Evolutionary conservation across 2,329 filamentous ascomycete species (phyloP).

Genomic region (Aspergillus intermedius): DNA sequence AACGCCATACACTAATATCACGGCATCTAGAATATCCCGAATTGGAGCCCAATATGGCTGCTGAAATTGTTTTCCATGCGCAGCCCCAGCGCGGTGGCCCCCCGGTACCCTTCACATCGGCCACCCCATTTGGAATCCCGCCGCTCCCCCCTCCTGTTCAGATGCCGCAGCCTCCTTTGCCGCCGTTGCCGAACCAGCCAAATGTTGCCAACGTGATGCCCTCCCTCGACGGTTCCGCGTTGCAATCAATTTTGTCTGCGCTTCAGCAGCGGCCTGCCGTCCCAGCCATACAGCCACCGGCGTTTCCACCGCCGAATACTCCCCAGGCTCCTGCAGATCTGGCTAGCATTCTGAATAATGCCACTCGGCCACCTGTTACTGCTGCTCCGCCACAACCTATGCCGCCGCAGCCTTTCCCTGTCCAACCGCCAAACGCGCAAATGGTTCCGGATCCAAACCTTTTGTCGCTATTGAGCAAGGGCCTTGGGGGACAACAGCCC

Average conservation of each 20-base stretch:
- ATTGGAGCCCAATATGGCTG: conserved; percentile 69
- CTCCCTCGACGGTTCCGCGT: conserved; percentile 59
- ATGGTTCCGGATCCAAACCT: conserved; percentile 31
- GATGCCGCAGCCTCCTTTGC: conserved; percentile 26
- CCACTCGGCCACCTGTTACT: conserved; percentile 31
- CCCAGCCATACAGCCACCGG: conserved; percentile 26
- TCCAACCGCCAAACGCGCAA: conserved; percentile 22
- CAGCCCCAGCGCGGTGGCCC: conserved; percentile 31
- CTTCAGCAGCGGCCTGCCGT: conserved; percentile 43
- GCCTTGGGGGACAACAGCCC: conserved; percentile 28
- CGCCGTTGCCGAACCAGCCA: conserved; percentile 30
- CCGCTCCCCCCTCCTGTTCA: conserved; percentile 24
- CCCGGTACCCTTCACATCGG: conserved; percentile 30
- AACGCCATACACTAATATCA: conserved; percentile 8
- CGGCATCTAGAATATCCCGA: conserved; percentile 63
- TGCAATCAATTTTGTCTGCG: conserved; percentile 64
- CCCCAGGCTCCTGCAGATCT: conserved; percentile 31
- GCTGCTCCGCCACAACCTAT: conserved; percentile 22
- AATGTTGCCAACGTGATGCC: conserved; percentile 62
- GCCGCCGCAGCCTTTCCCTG: conserved; percentile 23
- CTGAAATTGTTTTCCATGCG: conserved; percentile 68
- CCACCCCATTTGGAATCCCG: conserved; percentile 32
- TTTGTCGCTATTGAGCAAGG: conserved; percentile 33
- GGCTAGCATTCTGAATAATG: conserved; percentile 35
- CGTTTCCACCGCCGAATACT: conserved; percentile 27